Evolutionary conservation across 2,329 filamentous ascomycete genomes (phyloP).

Genomic region (Ambrosiella cleistominuta): DNA sequence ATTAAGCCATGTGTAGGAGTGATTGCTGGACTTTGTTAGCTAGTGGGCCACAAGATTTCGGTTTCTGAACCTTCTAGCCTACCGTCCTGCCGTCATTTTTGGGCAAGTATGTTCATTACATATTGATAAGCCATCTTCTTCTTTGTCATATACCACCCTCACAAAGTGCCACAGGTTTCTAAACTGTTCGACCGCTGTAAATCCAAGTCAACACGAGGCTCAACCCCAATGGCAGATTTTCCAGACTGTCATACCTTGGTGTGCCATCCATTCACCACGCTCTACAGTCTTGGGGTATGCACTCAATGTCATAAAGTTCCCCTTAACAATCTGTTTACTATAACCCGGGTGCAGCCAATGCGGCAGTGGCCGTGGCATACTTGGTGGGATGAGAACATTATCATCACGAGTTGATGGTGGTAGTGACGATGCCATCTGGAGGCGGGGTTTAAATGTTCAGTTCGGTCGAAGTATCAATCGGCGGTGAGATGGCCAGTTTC

Average conservation of each 20-base stretch:
- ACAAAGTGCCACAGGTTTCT: constrained; percentile 66
- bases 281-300: constrained; percentile 71
- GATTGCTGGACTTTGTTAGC: constrained; percentile 31
- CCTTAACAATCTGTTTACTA: constrained; percentile 66
- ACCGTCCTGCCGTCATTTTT: constrained; percentile 73
- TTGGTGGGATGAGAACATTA: constrained; percentile 9
- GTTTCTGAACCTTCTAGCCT: constrained; percentile 21
- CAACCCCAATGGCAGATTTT: neutral
- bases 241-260: constrained; percentile 45
- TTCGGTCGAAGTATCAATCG: too few relatives aligned
- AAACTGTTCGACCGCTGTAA: constrained; percentile 65
- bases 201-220: too few relatives aligned
- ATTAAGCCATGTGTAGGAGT: constrained; percentile 76
- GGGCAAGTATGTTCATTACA: constrained; percentile 65
- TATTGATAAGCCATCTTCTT: constrained; percentile 49
- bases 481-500: neutral
- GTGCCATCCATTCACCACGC: constrained; percentile 71
- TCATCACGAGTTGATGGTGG: constrained; percentile 10
- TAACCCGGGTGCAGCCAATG: constrained; percentile 50
- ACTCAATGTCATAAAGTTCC: constrained; percentile 78
- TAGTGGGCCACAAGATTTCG: neutral
- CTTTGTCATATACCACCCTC: constrained; percentile 59
- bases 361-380: constrained; percentile 25
- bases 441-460: neutral
- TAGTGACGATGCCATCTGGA: constrained; percentile 6